Conservation (phyloP, 208 protist species). For the Balamuthia mandrillaris region DNA sequence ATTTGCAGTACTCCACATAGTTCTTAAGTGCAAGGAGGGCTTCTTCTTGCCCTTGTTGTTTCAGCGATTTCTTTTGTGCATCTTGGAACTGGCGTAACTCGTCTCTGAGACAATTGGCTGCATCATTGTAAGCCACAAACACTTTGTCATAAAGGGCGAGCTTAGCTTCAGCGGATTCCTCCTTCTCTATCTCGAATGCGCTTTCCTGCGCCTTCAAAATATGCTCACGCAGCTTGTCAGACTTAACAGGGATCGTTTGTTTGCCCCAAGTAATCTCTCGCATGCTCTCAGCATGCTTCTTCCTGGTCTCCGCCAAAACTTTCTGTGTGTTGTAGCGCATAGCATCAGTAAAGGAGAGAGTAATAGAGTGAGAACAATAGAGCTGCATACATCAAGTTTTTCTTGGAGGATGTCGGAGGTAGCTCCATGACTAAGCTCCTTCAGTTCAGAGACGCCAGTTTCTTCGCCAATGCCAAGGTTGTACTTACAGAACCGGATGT, state of each 20-base stretch:
- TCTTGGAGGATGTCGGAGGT: neutral
- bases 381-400: neutral
- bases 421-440: neutral
- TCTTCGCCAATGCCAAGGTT: conserved; percentile 3
- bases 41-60: neutral
- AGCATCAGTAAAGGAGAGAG: neutral
- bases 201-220: neutral
- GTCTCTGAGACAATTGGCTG: conserved; percentile 9
- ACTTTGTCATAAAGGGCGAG: conserved; percentile 30
- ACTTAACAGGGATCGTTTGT: conserved; percentile 4
- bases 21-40: neutral
- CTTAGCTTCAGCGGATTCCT: neutral
- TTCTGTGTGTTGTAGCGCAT: neutral
- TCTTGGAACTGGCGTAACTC: conserved; percentile 2
- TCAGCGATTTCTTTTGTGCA: neutral
- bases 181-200: conserved; percentile 6
- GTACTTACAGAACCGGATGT: conserved; percentile 49
- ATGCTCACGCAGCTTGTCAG: conserved; percentile 25
- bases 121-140: conserved; percentile 36
- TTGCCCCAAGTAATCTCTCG: neutral
- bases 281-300: conserved; percentile 28
- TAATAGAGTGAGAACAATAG: neutral
- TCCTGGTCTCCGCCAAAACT: neutral
- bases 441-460: neutral
- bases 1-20: neutral